phyloP scores from a whole-genome alignment of 1,284 basidiomycete species.

The Sporisorium iseilematis-ciliati region DNA sequence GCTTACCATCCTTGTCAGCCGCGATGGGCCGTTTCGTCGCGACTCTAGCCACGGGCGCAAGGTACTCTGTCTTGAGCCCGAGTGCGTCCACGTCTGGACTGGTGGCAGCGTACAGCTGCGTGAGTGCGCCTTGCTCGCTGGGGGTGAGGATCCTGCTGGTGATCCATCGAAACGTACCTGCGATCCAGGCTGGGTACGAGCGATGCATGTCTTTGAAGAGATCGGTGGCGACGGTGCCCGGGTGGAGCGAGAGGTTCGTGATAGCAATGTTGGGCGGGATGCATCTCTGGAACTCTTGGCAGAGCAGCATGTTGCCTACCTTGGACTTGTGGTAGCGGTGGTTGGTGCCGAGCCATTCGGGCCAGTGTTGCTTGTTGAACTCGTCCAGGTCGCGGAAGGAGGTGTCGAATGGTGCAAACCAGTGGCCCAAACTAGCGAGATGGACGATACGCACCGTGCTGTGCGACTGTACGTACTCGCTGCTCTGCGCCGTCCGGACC shows the following conservation, averaged over 20 bases:
- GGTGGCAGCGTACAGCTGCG: conserved; percentile 8
- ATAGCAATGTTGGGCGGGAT: background rate
- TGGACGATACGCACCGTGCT: conserved; percentile 4
- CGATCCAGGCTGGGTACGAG: background rate
- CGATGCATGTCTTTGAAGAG: background rate
- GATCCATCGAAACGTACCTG: background rate
- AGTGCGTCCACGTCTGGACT: conserved; percentile 1
- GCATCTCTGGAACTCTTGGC: conserved; percentile 8
- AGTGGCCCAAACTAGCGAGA: background rate
- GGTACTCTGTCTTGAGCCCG: background rate
- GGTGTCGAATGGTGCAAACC: background rate
- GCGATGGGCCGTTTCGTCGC: conserved; percentile 4
- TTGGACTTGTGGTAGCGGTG: conserved; percentile 2
- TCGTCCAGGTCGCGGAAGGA: background rate
- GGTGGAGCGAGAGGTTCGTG: conserved; percentile 5
- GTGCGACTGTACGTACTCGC: background rate
- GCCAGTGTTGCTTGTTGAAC: conserved; percentile 3
- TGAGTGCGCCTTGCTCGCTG: background rate
- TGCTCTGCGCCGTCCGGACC: background rate
- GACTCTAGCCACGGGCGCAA: background rate
- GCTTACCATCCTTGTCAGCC: background rate
- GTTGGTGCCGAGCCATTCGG: background rate
- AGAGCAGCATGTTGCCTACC: conserved; percentile 3
- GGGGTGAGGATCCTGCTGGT: background rate
- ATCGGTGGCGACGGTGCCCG: background rate